Evolutionary conservation across 2,329 filamentous ascomycete species (phyloP).

Genomic region (Colletotrichum melonis): DNA sequence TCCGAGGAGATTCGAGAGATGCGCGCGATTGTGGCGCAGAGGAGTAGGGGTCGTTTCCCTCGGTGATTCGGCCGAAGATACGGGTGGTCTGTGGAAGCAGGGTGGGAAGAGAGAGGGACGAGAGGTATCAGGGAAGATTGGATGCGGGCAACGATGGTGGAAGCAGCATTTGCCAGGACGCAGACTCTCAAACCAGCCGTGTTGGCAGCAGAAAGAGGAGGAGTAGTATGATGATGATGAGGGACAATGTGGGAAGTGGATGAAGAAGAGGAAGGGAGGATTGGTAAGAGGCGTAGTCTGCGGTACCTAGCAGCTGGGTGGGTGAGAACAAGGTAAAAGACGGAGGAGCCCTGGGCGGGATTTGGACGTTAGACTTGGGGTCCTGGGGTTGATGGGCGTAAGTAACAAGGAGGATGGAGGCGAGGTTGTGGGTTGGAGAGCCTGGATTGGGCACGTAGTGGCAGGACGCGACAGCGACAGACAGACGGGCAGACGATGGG

Average conservation of each 20-base stretch:
- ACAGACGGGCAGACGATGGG: neutral
- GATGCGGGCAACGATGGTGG: conserved; percentile 13
- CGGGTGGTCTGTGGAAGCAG: conserved; percentile 28
- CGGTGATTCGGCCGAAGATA: conserved; percentile 31
- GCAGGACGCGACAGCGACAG: conserved; percentile 4
- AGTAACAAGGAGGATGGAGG: conserved; percentile 24
- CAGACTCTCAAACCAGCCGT: conserved; percentile 13
- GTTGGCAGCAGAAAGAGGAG: conserved; percentile 19
- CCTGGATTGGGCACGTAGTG: conserved; percentile 22
- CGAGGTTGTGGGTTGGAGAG: conserved; percentile 32
- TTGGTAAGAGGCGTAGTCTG: conserved; percentile 23
- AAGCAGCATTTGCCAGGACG: conserved; percentile 34
- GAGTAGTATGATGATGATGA: neutral
- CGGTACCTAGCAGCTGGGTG: neutral
- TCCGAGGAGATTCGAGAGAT: conserved; percentile 14
- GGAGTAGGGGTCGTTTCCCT: conserved; percentile 29
- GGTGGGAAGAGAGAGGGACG: conserved; percentile 10
- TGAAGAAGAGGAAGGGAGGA: conserved; percentile 19
- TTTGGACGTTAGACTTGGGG: conserved; percentile 33
- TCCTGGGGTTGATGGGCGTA: conserved; percentile 42
- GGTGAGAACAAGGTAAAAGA: neutral
- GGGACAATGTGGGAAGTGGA: neutral
- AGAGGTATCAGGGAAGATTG: conserved; percentile 27
- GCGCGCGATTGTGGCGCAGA: conserved; percentile 29
- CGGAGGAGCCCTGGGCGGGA: conserved; percentile 9